Conservation (phyloP, 345 rosid species). For the Pistacia atlantica region DNA sequence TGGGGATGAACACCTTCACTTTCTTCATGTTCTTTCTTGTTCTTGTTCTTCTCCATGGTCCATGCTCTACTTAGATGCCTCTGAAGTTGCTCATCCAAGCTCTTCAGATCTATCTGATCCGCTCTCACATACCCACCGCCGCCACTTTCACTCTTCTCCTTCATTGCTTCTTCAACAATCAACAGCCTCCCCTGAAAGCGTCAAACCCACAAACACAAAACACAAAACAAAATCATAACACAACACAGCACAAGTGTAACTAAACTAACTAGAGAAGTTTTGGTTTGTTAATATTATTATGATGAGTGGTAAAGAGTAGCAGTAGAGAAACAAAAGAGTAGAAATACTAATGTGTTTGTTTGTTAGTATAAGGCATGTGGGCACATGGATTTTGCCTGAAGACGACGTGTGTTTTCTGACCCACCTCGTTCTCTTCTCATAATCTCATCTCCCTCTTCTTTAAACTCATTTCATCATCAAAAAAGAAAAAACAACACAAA, state of each 20-base stretch:
- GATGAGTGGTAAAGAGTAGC: too few relatives aligned
- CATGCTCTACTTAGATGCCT: conserved; percentile 81
- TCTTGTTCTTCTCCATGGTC: conserved; percentile 85
- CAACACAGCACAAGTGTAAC: not conserved
- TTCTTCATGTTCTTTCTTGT: conserved; percentile 38
- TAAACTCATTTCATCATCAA: too few relatives aligned
- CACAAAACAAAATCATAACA: not conserved
- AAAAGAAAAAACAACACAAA: too few relatives aligned
- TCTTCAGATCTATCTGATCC: conserved; percentile 95
- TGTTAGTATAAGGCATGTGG: conserved; percentile 46
- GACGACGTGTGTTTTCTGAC: conserved; percentile 48
- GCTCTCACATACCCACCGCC: conserved; percentile 86
- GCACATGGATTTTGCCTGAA: conserved; percentile 62
- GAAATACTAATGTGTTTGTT: too few relatives aligned
- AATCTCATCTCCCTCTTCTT: conserved; percentile 8
- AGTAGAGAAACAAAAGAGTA: too few relatives aligned
- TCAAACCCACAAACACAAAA: too few relatives aligned
- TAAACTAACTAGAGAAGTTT: too few relatives aligned
- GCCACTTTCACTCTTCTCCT: conserved; percentile 62
- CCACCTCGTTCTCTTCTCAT: conserved; percentile 35
- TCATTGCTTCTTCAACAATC: conserved; percentile 34
- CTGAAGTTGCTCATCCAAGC: conserved; percentile 91
- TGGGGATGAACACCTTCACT: conserved; percentile 1
- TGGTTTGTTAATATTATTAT: too few relatives aligned
- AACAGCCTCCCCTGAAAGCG: not conserved